Evolutionary conservation across 1,284 basidiomycete species (phyloP), one percentile per base, ranked within the genome.

Genomic region (Trametes versicolor): DNA sequence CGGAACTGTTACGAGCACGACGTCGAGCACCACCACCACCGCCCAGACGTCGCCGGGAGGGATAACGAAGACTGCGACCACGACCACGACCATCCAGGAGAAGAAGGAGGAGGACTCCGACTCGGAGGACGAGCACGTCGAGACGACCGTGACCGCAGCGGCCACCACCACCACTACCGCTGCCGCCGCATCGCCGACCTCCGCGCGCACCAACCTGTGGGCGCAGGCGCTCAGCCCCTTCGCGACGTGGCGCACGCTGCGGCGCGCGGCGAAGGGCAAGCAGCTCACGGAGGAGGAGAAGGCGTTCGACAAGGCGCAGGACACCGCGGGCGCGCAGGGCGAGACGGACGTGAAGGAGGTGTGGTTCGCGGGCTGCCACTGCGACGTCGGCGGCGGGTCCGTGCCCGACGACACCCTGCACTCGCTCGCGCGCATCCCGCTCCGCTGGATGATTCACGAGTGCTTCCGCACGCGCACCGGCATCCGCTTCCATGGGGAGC

Each of bases 401-500:
- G 87, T 87, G 0, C 74, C 75, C 37, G 88, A 89, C 72, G 79
- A 78, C 34, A 83, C 80, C 4, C 79, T 78, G 3, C 77, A 87
- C 69, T 83, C 83, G 39, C 81, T 89, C 10, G 85, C 88, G 4
- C 82, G 85, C 58, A 89, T 89, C 61, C 79, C 87, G 25, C 79
- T 90, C 8, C 83, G 87, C 1, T 90, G 88, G 87, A 89, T 90
- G 88, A 80, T 90, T 48, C 83, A 88, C 48, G 80, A 89, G 73
- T 83, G 82, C 70, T 86, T 88, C 80, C 70, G 67, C 41, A 68
- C 73, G 13, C 71, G 77, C 32, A 77, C 75, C 10, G 80, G 80
- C 47, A 78, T 82, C 58, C 75, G 76, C 49, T 81, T 81, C 70
- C 73, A 81, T 60, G 66, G 71, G 19, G 80, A 82, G 52, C 77